These are phyloP conservation scores for Keithomyces neogunnii DNA, from an alignment of 2,329 filamentous ascomycete species.

Conservation along the genomic window DNA sequence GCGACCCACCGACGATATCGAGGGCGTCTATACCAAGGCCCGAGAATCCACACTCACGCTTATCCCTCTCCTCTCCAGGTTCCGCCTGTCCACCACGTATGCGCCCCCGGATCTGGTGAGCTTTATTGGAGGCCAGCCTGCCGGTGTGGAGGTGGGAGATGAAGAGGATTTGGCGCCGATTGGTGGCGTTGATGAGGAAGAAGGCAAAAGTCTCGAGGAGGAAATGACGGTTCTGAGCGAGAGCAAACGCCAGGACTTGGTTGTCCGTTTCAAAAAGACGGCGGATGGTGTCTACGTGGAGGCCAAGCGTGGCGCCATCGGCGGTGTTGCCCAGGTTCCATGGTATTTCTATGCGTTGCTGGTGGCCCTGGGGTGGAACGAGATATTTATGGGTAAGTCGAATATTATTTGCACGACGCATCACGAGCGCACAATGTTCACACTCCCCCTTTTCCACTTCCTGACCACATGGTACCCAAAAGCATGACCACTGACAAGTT, in stretches of 20 bases:
- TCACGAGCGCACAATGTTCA: too few species aligned
- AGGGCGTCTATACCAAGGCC: constrained; percentile 86
- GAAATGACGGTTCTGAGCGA: constrained; percentile 94
- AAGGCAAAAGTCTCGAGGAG: constrained; percentile 88
- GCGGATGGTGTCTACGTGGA: constrained; percentile 97
- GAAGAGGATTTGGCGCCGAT: constrained; percentile 87
- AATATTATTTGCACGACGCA: too few species aligned
- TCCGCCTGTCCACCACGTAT: constrained; percentile 67
- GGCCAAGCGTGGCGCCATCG: constrained; percentile 93
- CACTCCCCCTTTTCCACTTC: background rate
- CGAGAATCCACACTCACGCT: constrained; percentile 86
- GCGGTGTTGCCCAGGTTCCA: constrained; percentile 87
- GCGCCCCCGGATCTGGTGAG: constrained; percentile 71
- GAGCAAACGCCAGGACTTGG: constrained; percentile 81
- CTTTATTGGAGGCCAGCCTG: constrained; percentile 75
- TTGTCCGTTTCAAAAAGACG: constrained; percentile 94
- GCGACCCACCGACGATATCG: constrained; percentile 94
- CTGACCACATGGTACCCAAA: background rate
- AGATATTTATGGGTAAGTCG: constrained; percentile 78
- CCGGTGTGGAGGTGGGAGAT: constrained; percentile 67
- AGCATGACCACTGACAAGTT: background rate
- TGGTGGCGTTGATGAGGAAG: constrained; percentile 88
- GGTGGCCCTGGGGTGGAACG: constrained; percentile 94
- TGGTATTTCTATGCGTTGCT: constrained; percentile 90
- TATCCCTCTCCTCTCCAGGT: constrained; percentile 80